A percentile compares a stretch with the other conserved stretches of the same genome.
Evolutionary conservation across 2,329 filamentous ascomycete species (phyloP).

Genomic region (Raffaelea arxii): DNA sequence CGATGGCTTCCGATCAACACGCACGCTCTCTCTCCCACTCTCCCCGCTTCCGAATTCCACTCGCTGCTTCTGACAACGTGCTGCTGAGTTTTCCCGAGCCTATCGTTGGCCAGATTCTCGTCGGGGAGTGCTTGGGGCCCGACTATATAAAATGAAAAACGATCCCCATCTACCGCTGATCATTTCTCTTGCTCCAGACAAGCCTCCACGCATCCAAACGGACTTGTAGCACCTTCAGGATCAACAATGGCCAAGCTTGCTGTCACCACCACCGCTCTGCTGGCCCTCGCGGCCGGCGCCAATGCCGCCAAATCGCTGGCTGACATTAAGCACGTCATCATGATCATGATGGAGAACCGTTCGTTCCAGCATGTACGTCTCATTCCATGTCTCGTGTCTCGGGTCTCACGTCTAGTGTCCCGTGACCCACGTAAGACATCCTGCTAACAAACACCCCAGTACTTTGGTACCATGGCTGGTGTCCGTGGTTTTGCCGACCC

Average conservation of each 20-base stretch:
- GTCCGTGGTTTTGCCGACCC: constrained; percentile 45
- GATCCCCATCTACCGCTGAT: too few species aligned
- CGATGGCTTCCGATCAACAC: too few species aligned
- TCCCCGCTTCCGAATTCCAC: too few species aligned
- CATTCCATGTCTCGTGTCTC: background rate
- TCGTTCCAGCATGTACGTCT: constrained; percentile 21
- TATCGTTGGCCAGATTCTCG: too few species aligned
- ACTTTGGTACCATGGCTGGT: constrained; percentile 44
- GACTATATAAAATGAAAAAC: too few species aligned
- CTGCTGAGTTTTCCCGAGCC: too few species aligned
- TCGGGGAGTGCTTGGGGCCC: too few species aligned
- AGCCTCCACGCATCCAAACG: background rate
- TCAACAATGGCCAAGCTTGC: constrained; percentile 10
- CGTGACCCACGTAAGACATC: background rate
- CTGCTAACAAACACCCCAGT: constrained; percentile 21
- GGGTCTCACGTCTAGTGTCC: too few species aligned
- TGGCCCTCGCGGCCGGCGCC: constrained; percentile 14
- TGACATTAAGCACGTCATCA: constrained; percentile 46
- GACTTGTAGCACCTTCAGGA: background rate
- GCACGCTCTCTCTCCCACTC: too few species aligned
- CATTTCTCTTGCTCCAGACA: too few species aligned
- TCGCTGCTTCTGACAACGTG: too few species aligned
- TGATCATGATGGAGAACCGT: constrained; percentile 42
- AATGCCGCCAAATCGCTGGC: constrained; percentile 28
- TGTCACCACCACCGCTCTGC: constrained; percentile 1